phyloP scores from a whole-genome alignment of 106 monocot species.

The Allium cepa region DNA sequence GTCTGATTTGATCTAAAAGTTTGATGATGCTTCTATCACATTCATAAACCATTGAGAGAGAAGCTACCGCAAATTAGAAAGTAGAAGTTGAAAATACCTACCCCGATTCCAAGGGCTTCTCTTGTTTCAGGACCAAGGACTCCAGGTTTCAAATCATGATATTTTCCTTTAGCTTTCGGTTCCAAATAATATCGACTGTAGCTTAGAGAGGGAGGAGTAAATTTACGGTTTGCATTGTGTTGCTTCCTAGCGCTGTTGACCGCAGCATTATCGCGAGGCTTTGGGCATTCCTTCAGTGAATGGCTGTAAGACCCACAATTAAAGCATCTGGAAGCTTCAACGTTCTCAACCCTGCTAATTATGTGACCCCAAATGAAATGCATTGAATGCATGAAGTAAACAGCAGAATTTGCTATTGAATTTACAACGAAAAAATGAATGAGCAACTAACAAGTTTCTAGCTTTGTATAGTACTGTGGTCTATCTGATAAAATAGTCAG shows the following conservation, averaged over 20 bases:
- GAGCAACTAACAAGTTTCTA: neutral
- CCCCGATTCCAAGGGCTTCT: constrained; percentile 85
- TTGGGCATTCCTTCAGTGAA: constrained; percentile 80
- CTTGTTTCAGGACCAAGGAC: constrained; percentile 81
- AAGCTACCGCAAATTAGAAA: neutral
- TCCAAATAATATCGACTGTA: constrained; percentile 68
- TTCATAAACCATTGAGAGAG: too few relatives aligned
- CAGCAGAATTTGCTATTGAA: too few relatives aligned
- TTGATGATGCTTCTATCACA: too few relatives aligned
- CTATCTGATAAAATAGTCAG: neutral
- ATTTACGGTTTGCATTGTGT: constrained; percentile 51
- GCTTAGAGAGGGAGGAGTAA: constrained; percentile 27
- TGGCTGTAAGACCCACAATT: constrained; percentile 94
- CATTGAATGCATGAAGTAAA: too few relatives aligned
- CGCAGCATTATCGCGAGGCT: constrained; percentile 69
- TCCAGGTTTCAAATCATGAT: constrained; percentile 75
- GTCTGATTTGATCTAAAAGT: too few relatives aligned
- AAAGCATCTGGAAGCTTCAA: constrained; percentile 84
- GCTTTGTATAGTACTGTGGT: neutral
- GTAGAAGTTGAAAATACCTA: constrained; percentile 18
- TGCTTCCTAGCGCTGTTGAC: constrained; percentile 74
- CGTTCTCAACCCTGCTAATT: constrained; percentile 17
- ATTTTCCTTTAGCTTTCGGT: constrained; percentile 37
- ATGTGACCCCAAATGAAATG: neutral
- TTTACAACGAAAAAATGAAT: neutral